Evolutionary conservation across 2,329 filamentous ascomycete genomes (phyloP).

Genomic region (Pyrenophora seminiperda): DNA sequence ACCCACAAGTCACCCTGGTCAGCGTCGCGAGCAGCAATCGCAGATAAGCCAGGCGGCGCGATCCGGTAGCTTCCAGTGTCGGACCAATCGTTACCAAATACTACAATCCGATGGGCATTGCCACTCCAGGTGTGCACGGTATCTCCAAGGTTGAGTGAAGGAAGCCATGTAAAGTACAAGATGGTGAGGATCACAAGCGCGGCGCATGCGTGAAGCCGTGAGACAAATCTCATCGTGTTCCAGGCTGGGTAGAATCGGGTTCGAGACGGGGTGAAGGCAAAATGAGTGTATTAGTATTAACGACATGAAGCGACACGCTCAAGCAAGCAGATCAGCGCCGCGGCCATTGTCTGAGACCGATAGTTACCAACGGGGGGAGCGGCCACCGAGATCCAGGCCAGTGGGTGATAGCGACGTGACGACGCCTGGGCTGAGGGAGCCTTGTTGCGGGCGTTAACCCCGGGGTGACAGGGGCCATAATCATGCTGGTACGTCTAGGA

Average conservation of each 20-base stretch:
- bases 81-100: conserved; percentile 50
- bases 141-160: conserved; percentile 32
- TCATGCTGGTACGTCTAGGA: conserved; percentile 16
- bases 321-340: conserved; percentile 8
- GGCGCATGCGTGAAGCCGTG: conserved; percentile 36
- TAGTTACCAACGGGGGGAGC: conserved; percentile 4
- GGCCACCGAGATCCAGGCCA: conserved; percentile 23
- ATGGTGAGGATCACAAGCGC: conserved; percentile 33
- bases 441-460: conserved; percentile 3
- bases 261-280: neutral
- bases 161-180: conserved; percentile 41
- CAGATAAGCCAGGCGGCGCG: conserved; percentile 32
- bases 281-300: neutral
- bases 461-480: conserved; percentile 7
- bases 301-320: neutral
- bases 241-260: neutral
- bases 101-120: conserved; percentile 40
- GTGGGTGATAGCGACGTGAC: conserved; percentile 24
- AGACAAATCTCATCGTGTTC: conserved; percentile 39
- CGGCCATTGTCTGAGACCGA: conserved; percentile 26
- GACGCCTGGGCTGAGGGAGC: conserved; percentile 22
- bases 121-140: conserved; percentile 39
- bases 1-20: conserved; percentile 44
- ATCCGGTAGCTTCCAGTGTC: conserved; percentile 46
- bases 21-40: conserved; percentile 32